phyloP scores from a whole-genome alignment of 1,284 basidiomycete species.

The Athelia sp. region DNA sequence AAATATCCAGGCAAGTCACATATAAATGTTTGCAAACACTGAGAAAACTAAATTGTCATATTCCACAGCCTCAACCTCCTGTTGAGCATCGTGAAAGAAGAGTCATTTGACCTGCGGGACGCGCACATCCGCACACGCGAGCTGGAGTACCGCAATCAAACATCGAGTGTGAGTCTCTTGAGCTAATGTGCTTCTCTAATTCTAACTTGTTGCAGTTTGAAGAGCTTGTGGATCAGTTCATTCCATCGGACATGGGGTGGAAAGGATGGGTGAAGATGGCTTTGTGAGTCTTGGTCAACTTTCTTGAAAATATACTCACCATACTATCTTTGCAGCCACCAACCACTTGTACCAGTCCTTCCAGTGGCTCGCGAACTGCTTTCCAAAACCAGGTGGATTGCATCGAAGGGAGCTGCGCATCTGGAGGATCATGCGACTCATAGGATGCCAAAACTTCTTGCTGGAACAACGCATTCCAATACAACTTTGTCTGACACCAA shows the following conservation, averaged over 20 bases:
- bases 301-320: neutral
- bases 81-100: conserved; percentile 66
- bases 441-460: no score
- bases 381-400: conserved; percentile 68
- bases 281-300: conserved; percentile 25
- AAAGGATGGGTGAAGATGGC: conserved; percentile 80
- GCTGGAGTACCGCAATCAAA: conserved; percentile 83
- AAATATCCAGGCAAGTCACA: conserved; percentile 69
- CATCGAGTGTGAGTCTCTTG: conserved; percentile 65
- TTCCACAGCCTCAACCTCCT: conserved; percentile 67
- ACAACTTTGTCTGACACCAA: no score
- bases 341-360: conserved; percentile 66
- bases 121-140: conserved; percentile 69
- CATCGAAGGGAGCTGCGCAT: conserved; percentile 34
- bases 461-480: no score
- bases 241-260: conserved; percentile 73
- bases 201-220: conserved; percentile 51
- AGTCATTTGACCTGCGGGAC: conserved; percentile 69
- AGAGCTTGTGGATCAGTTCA: conserved; percentile 77
- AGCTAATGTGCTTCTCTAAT: conserved; percentile 5
- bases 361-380: conserved; percentile 72
- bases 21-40: no score
- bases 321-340: conserved; percentile 35
- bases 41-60: no score
- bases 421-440: conserved; percentile 22